phyloP scores from a whole-genome alignment of 768 basidiomycete species.

The Lyophyllum shimeji region DNA sequence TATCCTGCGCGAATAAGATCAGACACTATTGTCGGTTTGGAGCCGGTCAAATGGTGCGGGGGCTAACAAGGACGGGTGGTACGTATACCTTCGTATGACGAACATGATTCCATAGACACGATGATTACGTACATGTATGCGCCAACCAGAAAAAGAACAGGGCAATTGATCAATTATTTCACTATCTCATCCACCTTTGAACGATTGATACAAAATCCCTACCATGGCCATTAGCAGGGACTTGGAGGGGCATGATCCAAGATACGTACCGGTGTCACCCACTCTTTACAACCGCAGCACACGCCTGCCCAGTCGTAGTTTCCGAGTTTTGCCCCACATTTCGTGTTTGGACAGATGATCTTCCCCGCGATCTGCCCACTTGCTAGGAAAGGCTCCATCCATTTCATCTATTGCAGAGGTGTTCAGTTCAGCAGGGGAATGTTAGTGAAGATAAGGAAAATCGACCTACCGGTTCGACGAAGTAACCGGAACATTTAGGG shows the following conservation, averaged over 20 bases:
- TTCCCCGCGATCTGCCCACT: slow-evolving; percentile 83
- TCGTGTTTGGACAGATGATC: slow-evolving; percentile 89
- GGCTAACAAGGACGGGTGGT: too few relatives aligned
- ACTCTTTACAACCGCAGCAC: slow-evolving; percentile 86
- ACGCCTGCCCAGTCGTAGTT: slow-evolving; percentile 98
- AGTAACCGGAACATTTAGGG: slow-evolving; percentile 92
- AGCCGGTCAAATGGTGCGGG: too few relatives aligned
- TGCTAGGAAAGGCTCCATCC: slow-evolving; percentile 88
- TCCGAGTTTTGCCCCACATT: slow-evolving; percentile 88
- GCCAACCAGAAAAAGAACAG: background rate
- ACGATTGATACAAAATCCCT: slow-evolving; percentile 70
- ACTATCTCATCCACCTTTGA: slow-evolving; percentile 68
- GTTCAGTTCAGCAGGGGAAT: background rate
- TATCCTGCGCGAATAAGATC: too few relatives aligned
- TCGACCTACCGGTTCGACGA: slow-evolving; percentile 84
- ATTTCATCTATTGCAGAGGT: slow-evolving; percentile 65
- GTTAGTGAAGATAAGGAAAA: background rate
- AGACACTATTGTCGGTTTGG: too few relatives aligned
- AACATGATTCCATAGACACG: background rate
- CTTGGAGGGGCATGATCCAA: background rate
- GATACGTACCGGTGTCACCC: slow-evolving; percentile 82
- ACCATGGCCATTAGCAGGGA: background rate
- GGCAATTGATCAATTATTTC: slow-evolving; percentile 5
- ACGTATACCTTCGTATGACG: too few relatives aligned
- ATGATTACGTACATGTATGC: background rate